A percentile compares a stretch with the other conserved stretches of the same genome.
phyloP scores from a whole-genome alignment of 192 early-diverging fungal species.

The Coemansia guatemalensis region DNA sequence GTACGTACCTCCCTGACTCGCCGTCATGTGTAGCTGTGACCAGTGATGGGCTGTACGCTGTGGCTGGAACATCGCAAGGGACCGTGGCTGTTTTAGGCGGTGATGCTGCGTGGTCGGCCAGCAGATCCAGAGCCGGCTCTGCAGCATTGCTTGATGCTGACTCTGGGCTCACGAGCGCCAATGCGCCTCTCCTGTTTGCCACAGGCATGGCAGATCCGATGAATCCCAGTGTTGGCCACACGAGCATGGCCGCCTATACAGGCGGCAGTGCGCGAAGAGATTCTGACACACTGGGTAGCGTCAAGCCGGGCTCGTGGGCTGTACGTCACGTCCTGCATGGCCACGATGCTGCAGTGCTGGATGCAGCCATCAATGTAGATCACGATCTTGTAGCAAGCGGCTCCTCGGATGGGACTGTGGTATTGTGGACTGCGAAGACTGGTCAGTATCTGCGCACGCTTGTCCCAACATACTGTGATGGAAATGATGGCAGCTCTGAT shows the following conservation, averaged over 20 bases:
- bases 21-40: slow-evolving; percentile 27
- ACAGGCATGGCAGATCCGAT: slow-evolving; percentile 41
- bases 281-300: not conserved
- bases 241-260: slow-evolving; percentile 12
- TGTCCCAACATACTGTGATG: slow-evolving; percentile 5
- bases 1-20: slow-evolving; percentile 26
- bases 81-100: slow-evolving; percentile 16
- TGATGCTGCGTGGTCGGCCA: not conserved
- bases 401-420: slow-evolving; percentile 38
- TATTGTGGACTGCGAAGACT: slow-evolving; percentile 25
- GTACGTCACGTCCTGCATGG: slow-evolving; percentile 30
- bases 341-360: slow-evolving; percentile 41
- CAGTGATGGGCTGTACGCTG: slow-evolving; percentile 15
- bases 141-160: slow-evolving; percentile 12
- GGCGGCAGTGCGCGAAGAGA: not conserved
- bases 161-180: not conserved
- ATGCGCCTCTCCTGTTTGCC: slow-evolving; percentile 28
- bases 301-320: slow-evolving; percentile 12
- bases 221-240: slow-evolving; percentile 26
- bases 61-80: slow-evolving; percentile 27
- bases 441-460: slow-evolving; percentile 40
- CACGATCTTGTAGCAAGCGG: slow-evolving; percentile 41
- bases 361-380: slow-evolving; percentile 28
- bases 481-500: not conserved
- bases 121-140: slow-evolving; percentile 5